Evolutionary conservation across 2,329 filamentous ascomycete species (phyloP).

Genomic region (Tricladium varicosporioides): DNA sequence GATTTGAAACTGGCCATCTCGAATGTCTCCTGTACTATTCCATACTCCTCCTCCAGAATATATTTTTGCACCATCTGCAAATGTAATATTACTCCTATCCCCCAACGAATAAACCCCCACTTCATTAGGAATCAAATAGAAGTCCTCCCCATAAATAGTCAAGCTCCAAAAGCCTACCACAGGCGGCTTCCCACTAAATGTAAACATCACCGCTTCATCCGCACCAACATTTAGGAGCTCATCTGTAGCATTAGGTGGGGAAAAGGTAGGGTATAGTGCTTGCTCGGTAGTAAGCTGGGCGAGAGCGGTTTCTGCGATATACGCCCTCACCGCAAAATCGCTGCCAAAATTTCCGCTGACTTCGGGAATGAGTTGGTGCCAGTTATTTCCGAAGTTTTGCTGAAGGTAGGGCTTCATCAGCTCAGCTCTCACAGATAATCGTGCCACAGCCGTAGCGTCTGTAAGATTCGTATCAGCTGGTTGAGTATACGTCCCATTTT

Average conservation of each 20-base stretch:
- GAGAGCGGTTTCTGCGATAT: background rate
- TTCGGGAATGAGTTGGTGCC: background rate
- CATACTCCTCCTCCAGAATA: background rate
- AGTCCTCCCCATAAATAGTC: background rate
- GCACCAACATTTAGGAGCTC: background rate
- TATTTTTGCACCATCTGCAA: background rate
- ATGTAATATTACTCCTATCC: background rate
- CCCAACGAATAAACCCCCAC: background rate
- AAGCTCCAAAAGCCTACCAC: background rate
- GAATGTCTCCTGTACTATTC: background rate
- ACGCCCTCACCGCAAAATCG: background rate
- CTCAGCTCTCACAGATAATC: background rate
- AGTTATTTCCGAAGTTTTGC: background rate
- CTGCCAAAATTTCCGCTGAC: background rate
- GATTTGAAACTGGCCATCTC: background rate
- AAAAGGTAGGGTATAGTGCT: background rate
- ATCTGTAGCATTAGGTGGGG: background rate
- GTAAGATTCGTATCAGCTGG: background rate
- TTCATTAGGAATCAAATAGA: background rate
- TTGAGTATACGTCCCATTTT: background rate
- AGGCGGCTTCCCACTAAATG: background rate
- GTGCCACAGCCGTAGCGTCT: background rate
- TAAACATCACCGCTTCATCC: background rate
- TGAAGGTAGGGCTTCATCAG: background rate
- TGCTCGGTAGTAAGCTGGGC: background rate